Evolutionary conservation across 257 asterid genomes (phyloP).

Genomic region (Gardenia jasminoides): DNA sequence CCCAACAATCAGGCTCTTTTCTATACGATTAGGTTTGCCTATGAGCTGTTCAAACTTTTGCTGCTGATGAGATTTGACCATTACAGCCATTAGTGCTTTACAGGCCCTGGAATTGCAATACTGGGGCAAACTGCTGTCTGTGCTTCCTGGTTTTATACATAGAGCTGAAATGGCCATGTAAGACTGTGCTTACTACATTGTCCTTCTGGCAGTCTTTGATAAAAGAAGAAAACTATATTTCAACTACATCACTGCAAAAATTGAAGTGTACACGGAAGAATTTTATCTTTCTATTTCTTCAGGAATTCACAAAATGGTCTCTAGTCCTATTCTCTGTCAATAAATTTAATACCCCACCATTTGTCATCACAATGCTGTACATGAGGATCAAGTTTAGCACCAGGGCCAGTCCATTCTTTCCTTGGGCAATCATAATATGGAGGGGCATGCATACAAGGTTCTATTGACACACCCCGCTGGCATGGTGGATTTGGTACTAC

Average conservation of each 20-base stretch:
- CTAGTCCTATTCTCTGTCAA: background rate
- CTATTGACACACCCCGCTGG: constrained; percentile 49
- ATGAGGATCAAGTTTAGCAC: constrained; percentile 38
- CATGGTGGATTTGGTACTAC: constrained; percentile 56
- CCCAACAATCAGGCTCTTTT: background rate
- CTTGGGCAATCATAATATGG: constrained; percentile 53
- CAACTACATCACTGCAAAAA: no score
- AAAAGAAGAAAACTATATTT: background rate
- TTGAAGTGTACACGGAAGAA: constrained; percentile 11
- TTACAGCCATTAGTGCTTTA: background rate
- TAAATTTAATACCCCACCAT: constrained; percentile 8
- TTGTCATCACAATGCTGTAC: constrained; percentile 17
- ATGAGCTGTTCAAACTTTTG: background rate
- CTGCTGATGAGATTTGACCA: background rate
- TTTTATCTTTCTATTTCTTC: no score
- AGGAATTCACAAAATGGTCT: no score
- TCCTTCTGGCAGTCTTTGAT: background rate
- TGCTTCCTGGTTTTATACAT: background rate
- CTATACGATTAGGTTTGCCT: background rate
- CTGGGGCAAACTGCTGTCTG: background rate
- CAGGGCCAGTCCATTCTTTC: constrained; percentile 28
- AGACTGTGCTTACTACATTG: background rate
- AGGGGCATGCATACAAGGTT: constrained; percentile 77
- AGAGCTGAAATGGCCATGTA: background rate
- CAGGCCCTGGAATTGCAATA: background rate